Percentiles rank a stretch among this genome's conserved stretches.
Evolutionary conservation across 192 early-diverging fungal genomes (phyloP).

Genomic region (Backusella australiensis): DNA sequence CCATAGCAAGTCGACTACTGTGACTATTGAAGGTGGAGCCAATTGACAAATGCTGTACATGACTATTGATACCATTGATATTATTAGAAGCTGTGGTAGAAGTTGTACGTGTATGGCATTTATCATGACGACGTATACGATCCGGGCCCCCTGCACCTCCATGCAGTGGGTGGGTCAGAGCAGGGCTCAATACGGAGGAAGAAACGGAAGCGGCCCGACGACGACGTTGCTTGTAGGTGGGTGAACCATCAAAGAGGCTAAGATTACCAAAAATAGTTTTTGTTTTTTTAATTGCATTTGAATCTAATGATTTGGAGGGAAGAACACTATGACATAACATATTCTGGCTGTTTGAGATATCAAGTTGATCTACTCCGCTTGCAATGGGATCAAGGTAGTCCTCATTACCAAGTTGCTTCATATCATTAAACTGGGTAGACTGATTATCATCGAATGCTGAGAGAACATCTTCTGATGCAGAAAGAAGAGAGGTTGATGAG

Average conservation of each 20-base stretch:
- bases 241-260: conserved; percentile 65
- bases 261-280: conserved; percentile 51
- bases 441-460: conserved; percentile 3
- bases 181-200: not conserved
- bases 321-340: conserved; percentile 22
- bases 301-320: conserved; percentile 25
- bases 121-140: conserved; percentile 27
- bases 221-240: conserved; percentile 72
- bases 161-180: conserved; percentile 1
- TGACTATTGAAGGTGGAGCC: not conserved
- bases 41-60: conserved; percentile 6
- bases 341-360: conserved; percentile 11
- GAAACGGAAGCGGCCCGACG: conserved; percentile 51
- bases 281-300: conserved; percentile 27
- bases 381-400: conserved; percentile 13
- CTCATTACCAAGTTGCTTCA: not conserved
- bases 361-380: conserved; percentile 22
- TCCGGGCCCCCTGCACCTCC: conserved; percentile 14
- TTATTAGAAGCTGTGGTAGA: conserved; percentile 11
- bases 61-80: not conserved
- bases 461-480: not conserved
- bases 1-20: conserved; percentile 26
- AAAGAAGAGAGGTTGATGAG: conserved; percentile 3
- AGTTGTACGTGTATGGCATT: conserved; percentile 23
- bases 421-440: not conserved